Base-by-base conservation (phyloP, 805 yeast genomes). In the Saccharomycopsis capsularis region DNA sequence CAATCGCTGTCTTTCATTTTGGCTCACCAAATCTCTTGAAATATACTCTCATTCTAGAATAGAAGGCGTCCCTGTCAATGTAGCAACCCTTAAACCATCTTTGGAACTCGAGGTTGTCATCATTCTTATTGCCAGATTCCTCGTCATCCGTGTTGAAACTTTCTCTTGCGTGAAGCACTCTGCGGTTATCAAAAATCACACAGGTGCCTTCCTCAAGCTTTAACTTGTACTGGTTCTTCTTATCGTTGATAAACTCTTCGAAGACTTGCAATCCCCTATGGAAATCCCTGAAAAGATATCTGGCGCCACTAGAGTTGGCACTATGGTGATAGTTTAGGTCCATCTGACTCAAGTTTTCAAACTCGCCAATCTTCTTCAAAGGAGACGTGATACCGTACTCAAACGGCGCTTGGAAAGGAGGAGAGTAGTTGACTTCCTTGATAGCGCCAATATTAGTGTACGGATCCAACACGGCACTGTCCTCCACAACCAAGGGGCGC, bases 401-500 rank as follows among this genome's bases (percentile, higher is more conserved):
- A 51, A 79, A 76, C 1, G 91, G 91, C 0, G 85, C 91, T 60
- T 85, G 95, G 66, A 83, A 85, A 9, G 90, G 91, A 1, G 95
- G 93, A 0, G 91, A 78, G 61, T 84, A 85, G 59, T 82, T 82
- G 19, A 83, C 76, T 46, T 75, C 80, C 55, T 74, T 74, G 54
- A 82, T 74, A 25, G 65, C 55, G 2, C 65, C 60, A 18, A 58
- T 50, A 42, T 57, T 51, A 44, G 66, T 59, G 42, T 57, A 59
- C 15, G 60, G 58, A 32, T 48, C 52, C 34, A 42, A 24, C 15
- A 23, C 35, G 21, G 37, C 46, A 18, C 36, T 55, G 56, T 56
- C 55, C 29, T 52, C 53, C 21, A 9, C 65, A 56, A 41, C 55
- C 47, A 25, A 56, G 47, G 23, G 62, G 56, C n/a, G 55, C n/a